phyloP scores from a whole-genome alignment of 768 basidiomycete species.

The Fomitopsis serialis region DNA sequence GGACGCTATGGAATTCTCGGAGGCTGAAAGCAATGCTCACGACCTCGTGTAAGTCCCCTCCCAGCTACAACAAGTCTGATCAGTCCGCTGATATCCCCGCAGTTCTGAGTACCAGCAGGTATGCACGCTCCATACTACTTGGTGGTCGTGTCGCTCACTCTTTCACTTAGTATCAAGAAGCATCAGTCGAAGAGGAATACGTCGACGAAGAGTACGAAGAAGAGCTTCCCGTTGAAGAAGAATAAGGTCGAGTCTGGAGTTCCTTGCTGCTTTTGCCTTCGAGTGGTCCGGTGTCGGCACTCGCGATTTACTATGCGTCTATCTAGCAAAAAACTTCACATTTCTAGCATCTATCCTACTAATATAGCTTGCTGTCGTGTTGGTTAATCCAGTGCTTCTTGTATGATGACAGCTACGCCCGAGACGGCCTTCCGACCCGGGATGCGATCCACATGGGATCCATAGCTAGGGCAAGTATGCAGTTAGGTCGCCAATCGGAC shows the following conservation, averaged over 20 bases:
- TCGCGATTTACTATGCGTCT: no score
- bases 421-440: background rate
- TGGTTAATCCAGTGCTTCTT: background rate
- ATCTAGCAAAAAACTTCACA: background rate
- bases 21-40: constrained; percentile 78
- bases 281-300: no score
- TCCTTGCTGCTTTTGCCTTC: no score
- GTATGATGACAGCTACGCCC: background rate
- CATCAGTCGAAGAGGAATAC: constrained; percentile 32
- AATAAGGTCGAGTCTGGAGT: background rate
- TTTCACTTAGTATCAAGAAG: constrained; percentile 52
- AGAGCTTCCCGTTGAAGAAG: background rate
- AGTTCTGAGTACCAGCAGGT: constrained; percentile 91
- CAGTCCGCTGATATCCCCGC: constrained; percentile 7
- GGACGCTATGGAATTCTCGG: constrained; percentile 83
- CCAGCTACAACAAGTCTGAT: constrained; percentile 2
- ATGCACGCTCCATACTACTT: constrained; percentile 5
- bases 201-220: constrained; percentile 23
- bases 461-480: background rate
- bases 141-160: background rate
- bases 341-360: background rate
- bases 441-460: no score
- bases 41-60: constrained; percentile 69
- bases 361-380: background rate
- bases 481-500: background rate